Base-by-base conservation (phyloP, 192 early-diverging fungal genomes). In the Podila epicladia region DNA sequence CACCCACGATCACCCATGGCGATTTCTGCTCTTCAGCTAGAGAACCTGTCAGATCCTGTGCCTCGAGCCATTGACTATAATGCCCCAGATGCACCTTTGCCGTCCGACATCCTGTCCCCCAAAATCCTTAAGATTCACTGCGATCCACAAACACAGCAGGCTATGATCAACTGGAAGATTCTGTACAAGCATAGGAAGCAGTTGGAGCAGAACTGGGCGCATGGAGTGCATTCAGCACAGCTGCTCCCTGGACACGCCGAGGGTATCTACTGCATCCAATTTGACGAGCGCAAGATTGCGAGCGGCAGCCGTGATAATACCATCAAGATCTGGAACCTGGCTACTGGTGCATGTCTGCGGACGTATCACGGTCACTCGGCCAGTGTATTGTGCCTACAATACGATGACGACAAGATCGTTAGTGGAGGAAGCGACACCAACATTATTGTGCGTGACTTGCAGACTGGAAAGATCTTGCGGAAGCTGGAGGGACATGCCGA, bases 341-440 rank as follows among this genome's bases (percentile, higher is more conserved):
- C 84, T 19, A 87, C 92, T 7, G 85, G 87, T 0, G 57, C 63
- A 61, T 89, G 87, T 63, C 74, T 87, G 28, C 77, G 85, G 32
- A 94, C 94, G 5, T 88, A 95, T 57, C 49, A 41, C 8, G 92
- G 91, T 15, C 96, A 98, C 77, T 62, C 64, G 3, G 94, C 89
- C 11, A 94, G 93, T 35, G 96, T 98, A 11, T 84, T 97, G 55
- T 97, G 96, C 65, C 84, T 98, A 22, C 96, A 97, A 62, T 96
- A 90, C 53, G 87, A 96, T 61, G 87, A 85, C 15, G 65, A 82
- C 26, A 83, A 80, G 62, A 88, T 95, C 55, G 72, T 92, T 12
- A 93, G 91, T 20, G 94, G 93, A 8, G 92, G 92, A 51, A 89
- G 89, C 19, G 94, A 95, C 68, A 72, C 85, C 11, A 88, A 86